A percentile compares a stretch with the other conserved stretches of the same genome.
These are phyloP conservation scores for Metschnikowia corniflorae DNA, from an alignment of 805 yeast species.

Conservation along the genomic window DNA sequence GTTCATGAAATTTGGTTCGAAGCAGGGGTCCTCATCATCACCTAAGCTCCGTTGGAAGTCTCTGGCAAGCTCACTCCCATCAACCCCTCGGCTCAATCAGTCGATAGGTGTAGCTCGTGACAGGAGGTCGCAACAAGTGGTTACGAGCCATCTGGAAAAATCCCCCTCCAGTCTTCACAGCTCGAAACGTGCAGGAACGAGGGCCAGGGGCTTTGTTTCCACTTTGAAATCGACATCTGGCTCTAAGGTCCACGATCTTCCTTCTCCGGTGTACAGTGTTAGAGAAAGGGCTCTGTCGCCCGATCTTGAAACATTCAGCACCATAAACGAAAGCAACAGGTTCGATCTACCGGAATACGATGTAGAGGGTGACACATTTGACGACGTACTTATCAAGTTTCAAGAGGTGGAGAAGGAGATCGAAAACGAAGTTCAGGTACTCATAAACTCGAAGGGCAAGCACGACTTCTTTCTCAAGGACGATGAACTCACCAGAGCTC, in stretches of 20 bases:
- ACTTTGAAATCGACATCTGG: slow-evolving; percentile 12
- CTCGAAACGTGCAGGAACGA: not conserved
- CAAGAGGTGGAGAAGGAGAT: slow-evolving; percentile 19
- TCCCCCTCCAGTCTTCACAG: not conserved
- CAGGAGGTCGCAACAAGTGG: too few species aligned
- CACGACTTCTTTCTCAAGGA: slow-evolving; percentile 34
- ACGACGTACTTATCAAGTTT: slow-evolving; percentile 16
- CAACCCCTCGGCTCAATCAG: not conserved
- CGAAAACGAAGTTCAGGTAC: slow-evolving; percentile 12
- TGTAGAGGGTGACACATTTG: slow-evolving; percentile 15
- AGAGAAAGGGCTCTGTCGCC: slow-evolving; percentile 7
- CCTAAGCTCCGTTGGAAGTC: slow-evolving; percentile 6
- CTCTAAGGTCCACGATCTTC: slow-evolving; percentile 8
- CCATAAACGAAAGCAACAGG: slow-evolving; percentile 1
- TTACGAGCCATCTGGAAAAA: not conserved
- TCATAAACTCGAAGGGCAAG: slow-evolving; percentile 8
- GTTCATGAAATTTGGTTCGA: slow-evolving; percentile 10
- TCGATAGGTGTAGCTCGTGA: too few species aligned
- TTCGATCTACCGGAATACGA: slow-evolving; percentile 16
- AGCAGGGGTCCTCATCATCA: not conserved
- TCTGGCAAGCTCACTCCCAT: slow-evolving; percentile 3
- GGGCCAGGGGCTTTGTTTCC: slow-evolving; percentile 6
- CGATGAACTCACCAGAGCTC: slow-evolving; percentile 41
- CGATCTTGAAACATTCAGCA: not conserved
- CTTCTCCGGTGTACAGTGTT: slow-evolving; percentile 13